Evolutionary conservation across 495 filamentous ascomycete genomes (phyloP).

Genomic region (Alectoria sarmentosa): DNA sequence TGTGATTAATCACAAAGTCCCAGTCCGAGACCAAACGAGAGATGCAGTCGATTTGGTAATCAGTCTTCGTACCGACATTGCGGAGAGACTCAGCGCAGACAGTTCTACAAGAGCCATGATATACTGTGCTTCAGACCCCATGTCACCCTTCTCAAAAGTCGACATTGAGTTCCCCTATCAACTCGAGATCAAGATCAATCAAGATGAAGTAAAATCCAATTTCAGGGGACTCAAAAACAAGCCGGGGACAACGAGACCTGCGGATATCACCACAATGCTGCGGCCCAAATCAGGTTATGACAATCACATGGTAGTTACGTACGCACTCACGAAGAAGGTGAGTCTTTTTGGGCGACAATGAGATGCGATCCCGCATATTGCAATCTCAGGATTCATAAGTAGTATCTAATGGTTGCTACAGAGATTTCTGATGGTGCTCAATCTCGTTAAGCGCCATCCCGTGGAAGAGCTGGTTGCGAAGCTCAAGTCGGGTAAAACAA

Average conservation of each 20-base stretch:
- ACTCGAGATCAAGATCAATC: constrained; percentile 85
- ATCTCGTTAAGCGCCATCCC: constrained; percentile 64
- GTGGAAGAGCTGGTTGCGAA: constrained; percentile 63
- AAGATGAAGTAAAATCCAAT: constrained; percentile 79
- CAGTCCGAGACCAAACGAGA: constrained; percentile 46
- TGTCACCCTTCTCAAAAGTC: constrained; percentile 46
- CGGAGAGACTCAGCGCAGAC: constrained; percentile 46
- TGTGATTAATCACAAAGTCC: constrained; percentile 25
- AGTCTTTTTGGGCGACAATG: constrained; percentile 20
- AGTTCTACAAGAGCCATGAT: constrained; percentile 61
- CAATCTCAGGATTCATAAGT: neutral
- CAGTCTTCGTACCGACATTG: constrained; percentile 40
- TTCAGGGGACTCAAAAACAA: constrained; percentile 91
- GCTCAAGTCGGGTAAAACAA: constrained; percentile 59
- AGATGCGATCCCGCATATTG: neutral
- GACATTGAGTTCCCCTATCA: constrained; percentile 89
- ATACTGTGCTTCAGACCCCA: constrained; percentile 62
- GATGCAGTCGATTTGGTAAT: constrained; percentile 49
- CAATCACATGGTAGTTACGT: constrained; percentile 79
- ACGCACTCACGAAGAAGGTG: constrained; percentile 85
- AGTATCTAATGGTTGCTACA: constrained; percentile 31
- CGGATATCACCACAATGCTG: constrained; percentile 74
- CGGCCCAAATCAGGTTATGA: constrained; percentile 60
- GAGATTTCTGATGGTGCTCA: constrained; percentile 70
- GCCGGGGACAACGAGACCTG: constrained; percentile 85